Evolutionary conservation across 331 rosid species (phyloP), one percentile per base, ranked within the genome.

Genomic region (Acacia concinna): DNA sequence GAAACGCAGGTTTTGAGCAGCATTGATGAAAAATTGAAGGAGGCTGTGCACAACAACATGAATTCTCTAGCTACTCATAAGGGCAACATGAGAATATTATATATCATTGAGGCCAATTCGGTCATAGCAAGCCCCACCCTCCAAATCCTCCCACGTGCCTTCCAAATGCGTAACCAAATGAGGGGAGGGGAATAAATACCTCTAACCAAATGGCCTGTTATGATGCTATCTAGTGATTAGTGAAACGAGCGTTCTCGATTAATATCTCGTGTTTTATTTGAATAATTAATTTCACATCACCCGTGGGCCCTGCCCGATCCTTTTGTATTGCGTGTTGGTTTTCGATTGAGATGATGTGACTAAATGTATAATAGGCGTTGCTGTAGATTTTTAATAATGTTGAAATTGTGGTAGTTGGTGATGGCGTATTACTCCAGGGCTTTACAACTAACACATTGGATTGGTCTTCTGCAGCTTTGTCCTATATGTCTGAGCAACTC

Each of bases 401-500:
- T 35, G 49, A 21, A 38, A 38, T n/a, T 67, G 27, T 12, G 73
- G 21, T 38, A 12, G 38, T 68, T 43, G 57, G 25, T 13, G 31
- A 43, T 37, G 25, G 13, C 41, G 54, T 25, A 69, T 23, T 44
- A 23, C 23, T 27, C 74, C 25, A 27, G 37, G 56, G 74, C 47
- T 40, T 25, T 12, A 14, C 74, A 25, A 46, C 46, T 80, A 82
- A 78, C 83, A 40, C 46, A 56, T 78, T 38, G n/a, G 23, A 15
- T 37, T 88, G 81, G 35, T 82, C 34, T 51, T 81, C 8, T 52
- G 79, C 94, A 93, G 97, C 78, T 88, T 73, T 93, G 97, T 84
- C 90, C 93, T 51, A 90, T 93, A 60, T 91, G 98, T 86, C 84
- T 91, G 35, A 85, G 71, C n/a, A 86, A 93, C 80, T 18, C 85